Evolutionary conservation across 2,329 filamentous ascomycete species (phyloP), one percentile per base, ranked within the genome.

Genomic region (Capronia epimyces): DNA sequence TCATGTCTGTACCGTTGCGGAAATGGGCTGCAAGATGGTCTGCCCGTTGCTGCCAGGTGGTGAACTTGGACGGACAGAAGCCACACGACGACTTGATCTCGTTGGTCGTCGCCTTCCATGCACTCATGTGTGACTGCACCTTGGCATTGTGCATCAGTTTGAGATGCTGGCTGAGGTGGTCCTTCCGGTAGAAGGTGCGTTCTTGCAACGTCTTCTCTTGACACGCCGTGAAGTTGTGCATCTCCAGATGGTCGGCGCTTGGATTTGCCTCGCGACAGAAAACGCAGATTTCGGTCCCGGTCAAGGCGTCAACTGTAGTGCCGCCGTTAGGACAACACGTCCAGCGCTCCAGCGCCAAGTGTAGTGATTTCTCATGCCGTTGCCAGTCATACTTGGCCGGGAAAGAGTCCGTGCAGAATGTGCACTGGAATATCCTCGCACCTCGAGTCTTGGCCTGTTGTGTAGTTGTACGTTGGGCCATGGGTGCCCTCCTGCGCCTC

Each of bases 251-350:
- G 12, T 77, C 75, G 20, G 70, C 64, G 6, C 72, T 72, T 0
- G 80, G 80, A 45, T 82, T 73, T 20, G 71, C 60, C 15, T 69
- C 69, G 47, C 75, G 73, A 63, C 81, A 84, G 62, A 81, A 84
- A 1, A 78, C 78, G 63, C 81, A 84, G 43, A 74, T 70, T 29
- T 53, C 44, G n/a, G 45, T 32, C 2, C 59, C 57, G 12, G 57
- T 58, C 27, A 49, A 18, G 12, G 53, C 44, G 45, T 56, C 53
- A 46, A 71, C 71, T 57, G 71, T 69, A 10, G 75, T 77, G 1
- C 78, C 76, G 2, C 81, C 81, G 3, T 76, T 65, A 2, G 80
- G 80, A 25, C 79, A 76, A 60, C 81, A 84, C 7, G 79, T 78
- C 76, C 76, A 81, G 58, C 76, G 76, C 56, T 81, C 77, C 25